Evolutionary conservation across 441 rosid genomes (phyloP), one percentile per base, ranked within the genome.

Genomic region (Pelargonium citronellum): DNA sequence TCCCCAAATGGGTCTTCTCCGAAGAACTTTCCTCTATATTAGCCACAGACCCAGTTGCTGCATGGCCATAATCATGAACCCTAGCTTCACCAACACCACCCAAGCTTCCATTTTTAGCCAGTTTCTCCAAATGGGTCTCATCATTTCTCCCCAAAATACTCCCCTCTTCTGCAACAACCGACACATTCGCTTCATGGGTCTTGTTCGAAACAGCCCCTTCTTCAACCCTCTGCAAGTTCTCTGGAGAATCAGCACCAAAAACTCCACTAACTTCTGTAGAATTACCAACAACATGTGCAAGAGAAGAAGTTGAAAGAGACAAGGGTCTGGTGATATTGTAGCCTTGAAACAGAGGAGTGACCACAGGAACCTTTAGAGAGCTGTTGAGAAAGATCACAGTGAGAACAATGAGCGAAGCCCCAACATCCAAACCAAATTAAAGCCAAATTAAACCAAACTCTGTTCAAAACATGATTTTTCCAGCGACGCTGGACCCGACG

Each of bases 391-490:
- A 30, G 37, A 30, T 30, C 37, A 30, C 5, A 0, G 37, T 30
- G 37, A 30, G 37, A 30, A 30, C 37, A 30, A 30, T 43, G 41
- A 87, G 69, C 37, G 87, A 80, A 67, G 81, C 87, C 2, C 76
- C 78, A 22, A 86, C 63, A 67, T 88, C 86, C 63, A 87, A 71
- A 55, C 82, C 77, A 72, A 84, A 80, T 93, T 2, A 89, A 91
- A 39, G 90, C 92, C 19, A 90, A 83, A 72, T n/a, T n/a, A n/a
- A n/a, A n/a, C n/a, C n/a, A n/a, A n/a, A n/a, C n/a, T n/a, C n/a
- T n/a, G n/a, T n/a, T n/a, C n/a, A n/a, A n/a, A n/a, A n/a, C n/a
- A n/a, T n/a, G n/a, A n/a, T n/a, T n/a, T n/a, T n/a, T n/a, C n/a
- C n/a, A n/a, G n/a, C n/a, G n/a, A n/a, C n/a, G n/a, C n/a, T n/a